phyloP scores from a whole-genome alignment of 345 rosid species.

The Dipteronia dyeriana region DNA sequence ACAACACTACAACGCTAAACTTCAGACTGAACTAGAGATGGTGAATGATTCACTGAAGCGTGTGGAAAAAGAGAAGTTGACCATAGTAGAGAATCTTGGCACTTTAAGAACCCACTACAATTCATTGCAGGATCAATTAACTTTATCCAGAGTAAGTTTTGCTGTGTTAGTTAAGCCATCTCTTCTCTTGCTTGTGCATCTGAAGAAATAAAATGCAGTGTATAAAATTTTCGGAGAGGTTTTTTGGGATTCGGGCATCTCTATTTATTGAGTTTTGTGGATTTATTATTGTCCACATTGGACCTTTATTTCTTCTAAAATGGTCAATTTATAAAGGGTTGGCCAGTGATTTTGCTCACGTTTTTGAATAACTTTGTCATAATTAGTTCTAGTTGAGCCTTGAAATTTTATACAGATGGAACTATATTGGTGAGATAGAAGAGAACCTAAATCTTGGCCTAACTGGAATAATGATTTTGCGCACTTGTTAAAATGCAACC shows the following conservation, averaged over 20 bases:
- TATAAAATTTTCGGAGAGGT: not conserved
- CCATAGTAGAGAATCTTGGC: conserved; percentile 80
- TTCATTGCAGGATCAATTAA: conserved; percentile 79
- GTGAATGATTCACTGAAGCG: conserved; percentile 59
- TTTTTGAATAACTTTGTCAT: not conserved
- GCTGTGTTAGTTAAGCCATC: not conserved
- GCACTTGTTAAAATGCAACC: not conserved
- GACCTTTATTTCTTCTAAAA: not conserved
- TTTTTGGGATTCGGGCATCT: not conserved
- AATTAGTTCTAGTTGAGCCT: not conserved
- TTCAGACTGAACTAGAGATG: conserved; percentile 62
- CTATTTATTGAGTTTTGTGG: not conserved
- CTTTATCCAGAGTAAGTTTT: conserved; percentile 60
- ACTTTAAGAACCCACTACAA: conserved; percentile 79
- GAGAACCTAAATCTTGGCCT: not conserved
- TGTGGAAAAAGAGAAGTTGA: conserved; percentile 76
- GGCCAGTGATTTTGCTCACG: not conserved
- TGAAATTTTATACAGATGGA: not conserved
- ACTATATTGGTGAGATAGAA: not conserved
- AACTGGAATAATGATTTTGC: not conserved
- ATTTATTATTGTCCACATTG: not conserved
- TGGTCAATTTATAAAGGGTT: not conserved
- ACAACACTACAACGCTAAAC: conserved; percentile 79
- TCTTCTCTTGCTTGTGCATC: not conserved
- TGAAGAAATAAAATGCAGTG: not conserved